These are phyloP conservation scores for Zymoseptoria pseudotritici DNA, from an alignment of 2,329 filamentous ascomycete species.

Conservation along the genomic window DNA sequence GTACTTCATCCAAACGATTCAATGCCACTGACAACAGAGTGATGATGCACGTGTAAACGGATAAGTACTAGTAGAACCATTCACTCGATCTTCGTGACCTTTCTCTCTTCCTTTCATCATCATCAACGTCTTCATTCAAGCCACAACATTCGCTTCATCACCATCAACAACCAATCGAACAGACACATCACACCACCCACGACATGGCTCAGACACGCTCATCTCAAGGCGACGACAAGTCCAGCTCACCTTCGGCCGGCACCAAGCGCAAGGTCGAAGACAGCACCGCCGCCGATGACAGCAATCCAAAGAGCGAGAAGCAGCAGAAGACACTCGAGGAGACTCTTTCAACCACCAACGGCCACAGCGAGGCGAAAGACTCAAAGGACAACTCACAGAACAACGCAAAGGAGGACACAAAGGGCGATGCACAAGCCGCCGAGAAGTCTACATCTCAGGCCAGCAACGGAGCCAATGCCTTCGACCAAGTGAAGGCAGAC, in stretches of 20 bases:
- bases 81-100: background rate
- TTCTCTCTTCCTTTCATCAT: background rate
- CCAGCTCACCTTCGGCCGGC: constrained; percentile 4
- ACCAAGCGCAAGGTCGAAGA: constrained; percentile 13
- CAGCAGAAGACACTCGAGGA: constrained; percentile 50
- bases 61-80: background rate
- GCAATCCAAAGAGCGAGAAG: constrained; percentile 34
- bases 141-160: too few species aligned
- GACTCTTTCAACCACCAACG: constrained; percentile 34
- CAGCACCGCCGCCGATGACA: constrained; percentile 21
- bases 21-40: background rate
- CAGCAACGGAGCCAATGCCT: constrained; percentile 16
- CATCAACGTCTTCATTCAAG: background rate
- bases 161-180: too few species aligned
- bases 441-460: constrained; percentile 1
- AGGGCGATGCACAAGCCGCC: constrained; percentile 16
- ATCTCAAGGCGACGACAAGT: constrained; percentile 5
- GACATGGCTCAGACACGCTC: constrained; percentile 8
- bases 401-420: constrained; percentile 12
- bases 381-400: constrained; percentile 8
- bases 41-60: background rate
- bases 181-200: background rate
- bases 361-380: constrained; percentile 14
- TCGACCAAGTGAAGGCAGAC: constrained; percentile 26
- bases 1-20: background rate